A percentile compares a stretch with the other conserved stretches of the same genome.
phyloP scores from a whole-genome alignment of 257 asterid species.

The Jasminum sambac region DNA sequence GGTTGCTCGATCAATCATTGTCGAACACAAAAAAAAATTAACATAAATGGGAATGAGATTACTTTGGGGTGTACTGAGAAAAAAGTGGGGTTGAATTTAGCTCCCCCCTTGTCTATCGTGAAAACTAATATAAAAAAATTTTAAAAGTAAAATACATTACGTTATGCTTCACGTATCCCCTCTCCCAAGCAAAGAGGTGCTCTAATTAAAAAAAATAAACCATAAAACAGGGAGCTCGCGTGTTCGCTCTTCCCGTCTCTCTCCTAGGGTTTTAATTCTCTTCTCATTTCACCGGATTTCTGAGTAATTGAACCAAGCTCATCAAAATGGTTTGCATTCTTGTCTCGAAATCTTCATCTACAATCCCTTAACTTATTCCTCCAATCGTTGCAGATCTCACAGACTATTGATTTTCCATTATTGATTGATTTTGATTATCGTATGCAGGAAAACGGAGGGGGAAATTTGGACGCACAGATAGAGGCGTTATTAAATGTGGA shows the following conservation, averaged over 20 bases:
- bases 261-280: background rate
- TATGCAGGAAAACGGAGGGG: constrained; percentile 68
- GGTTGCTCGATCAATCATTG: no score
- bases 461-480: constrained; percentile 66
- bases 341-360: background rate
- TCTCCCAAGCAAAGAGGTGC: background rate
- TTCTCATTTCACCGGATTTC: background rate
- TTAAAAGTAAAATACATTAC: no score
- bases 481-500: constrained; percentile 80
- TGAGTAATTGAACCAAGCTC: background rate
- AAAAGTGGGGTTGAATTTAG: no score
- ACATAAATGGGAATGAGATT: no score
- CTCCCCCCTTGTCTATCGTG: no score
- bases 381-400: constrained; percentile 29
- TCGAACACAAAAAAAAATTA: no score
- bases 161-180: background rate
- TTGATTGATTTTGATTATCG: constrained; percentile 9
- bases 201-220: background rate
- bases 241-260: background rate
- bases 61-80: no score
- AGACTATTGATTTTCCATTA: constrained; percentile 8
- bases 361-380: background rate
- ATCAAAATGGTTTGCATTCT: background rate
- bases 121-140: no score
- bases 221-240: background rate